A percentile compares a stretch with the other conserved stretches of the same genome.
phyloP scores from a whole-genome alignment of 164 flowering plant species.

The Buxus sempervirens region DNA sequence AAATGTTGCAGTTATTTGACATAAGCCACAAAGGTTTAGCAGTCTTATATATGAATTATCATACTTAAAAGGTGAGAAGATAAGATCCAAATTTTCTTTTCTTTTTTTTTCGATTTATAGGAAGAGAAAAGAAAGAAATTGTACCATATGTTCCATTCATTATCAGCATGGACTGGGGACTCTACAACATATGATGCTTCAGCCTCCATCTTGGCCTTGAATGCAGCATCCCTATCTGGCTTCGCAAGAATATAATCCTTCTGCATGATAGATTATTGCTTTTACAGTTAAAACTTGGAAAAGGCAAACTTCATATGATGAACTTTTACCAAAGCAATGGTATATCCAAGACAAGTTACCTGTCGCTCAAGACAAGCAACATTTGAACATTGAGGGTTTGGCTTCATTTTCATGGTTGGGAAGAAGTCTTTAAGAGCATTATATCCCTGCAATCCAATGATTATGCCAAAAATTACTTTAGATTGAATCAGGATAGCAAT shows the following conservation, averaged over 20 bases:
- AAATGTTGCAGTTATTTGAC: too few species aligned
- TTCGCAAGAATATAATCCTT: conserved; percentile 61
- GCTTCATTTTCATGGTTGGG: conserved; percentile 98
- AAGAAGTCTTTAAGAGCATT: conserved; percentile 93
- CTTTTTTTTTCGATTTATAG: too few species aligned
- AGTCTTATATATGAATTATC: neutral
- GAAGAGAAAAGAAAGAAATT: neutral
- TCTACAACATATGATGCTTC: conserved; percentile 44
- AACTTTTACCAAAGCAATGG: conserved; percentile 1
- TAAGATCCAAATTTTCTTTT: too few species aligned
- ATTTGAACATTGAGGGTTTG: conserved; percentile 95
- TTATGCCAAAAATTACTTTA: conserved; percentile 2
- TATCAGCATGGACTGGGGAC: conserved; percentile 70
- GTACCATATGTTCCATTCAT: conserved; percentile 97
- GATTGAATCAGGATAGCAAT: conserved; percentile 1
- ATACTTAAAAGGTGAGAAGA: too few species aligned
- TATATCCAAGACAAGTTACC: conserved; percentile 34
- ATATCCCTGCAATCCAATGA: conserved; percentile 59
- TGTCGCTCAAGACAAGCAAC: conserved; percentile 81
- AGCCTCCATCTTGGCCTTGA: conserved; percentile 81
- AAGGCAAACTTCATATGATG: neutral
- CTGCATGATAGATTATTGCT: conserved; percentile 38
- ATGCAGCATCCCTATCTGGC: conserved; percentile 88
- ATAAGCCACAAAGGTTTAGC: neutral
- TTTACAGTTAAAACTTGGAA: conserved; percentile 15